These are phyloP conservation scores for Themeda triandra DNA, from an alignment of 176 grass and related monocot genomes.

Conservation along the genomic window DNA sequence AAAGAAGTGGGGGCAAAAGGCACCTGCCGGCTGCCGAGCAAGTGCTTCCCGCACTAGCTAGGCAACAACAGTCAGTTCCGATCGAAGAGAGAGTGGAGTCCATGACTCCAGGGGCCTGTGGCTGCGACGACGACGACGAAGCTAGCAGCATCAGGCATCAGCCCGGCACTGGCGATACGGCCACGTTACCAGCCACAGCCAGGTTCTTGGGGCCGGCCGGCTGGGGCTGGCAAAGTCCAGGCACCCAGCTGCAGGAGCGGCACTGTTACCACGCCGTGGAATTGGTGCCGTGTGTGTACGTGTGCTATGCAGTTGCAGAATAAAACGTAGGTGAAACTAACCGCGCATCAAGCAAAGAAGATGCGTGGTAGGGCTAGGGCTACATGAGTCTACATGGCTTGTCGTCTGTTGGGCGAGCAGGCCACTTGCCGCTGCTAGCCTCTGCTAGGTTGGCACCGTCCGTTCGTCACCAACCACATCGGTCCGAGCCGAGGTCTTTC, in stretches of 20 bases:
- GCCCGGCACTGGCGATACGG: too few species aligned
- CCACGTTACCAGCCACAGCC: too few species aligned
- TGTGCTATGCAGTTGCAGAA: too few species aligned
- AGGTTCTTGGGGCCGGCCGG: too few species aligned
- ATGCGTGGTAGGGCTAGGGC: neutral
- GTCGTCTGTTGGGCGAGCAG: constrained; percentile 9
- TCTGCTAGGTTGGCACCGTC: constrained; percentile 1
- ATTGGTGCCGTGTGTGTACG: too few species aligned
- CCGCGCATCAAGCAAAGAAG: neutral
- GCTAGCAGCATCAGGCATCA: too few species aligned
- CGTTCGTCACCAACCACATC: neutral
- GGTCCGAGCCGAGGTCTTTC: neutral
- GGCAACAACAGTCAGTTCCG: neutral
- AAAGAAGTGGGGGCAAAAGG: neutral
- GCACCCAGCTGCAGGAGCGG: too few species aligned
- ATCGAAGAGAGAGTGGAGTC: neutral
- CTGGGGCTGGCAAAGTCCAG: too few species aligned
- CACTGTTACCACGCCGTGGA: neutral
- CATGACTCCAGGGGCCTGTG: too few species aligned
- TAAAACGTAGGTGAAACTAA: neutral
- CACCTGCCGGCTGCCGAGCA: neutral
- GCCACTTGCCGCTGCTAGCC: neutral
- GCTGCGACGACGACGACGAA: too few species aligned
- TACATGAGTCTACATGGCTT: neutral
- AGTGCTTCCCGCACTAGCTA: neutral